Base-by-base conservation (phyloP, 805 yeast genomes). In the Pichia thaimueangensis region DNA sequence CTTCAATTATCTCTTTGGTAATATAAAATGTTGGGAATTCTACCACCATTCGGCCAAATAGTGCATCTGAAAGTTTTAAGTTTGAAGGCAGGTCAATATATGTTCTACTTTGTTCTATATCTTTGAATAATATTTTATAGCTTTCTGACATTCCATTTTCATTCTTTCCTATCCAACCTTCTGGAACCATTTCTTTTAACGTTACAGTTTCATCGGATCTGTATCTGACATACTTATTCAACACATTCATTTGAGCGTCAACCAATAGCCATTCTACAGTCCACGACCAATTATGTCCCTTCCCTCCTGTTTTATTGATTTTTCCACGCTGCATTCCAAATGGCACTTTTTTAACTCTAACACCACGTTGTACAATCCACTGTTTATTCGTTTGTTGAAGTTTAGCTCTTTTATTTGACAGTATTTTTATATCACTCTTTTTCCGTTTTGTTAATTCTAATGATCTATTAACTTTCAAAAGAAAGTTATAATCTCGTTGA, bases 401-500 rank as follows among this genome's bases (percentile, higher is more conserved):
- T 23, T 53, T 51, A 4, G 27, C 29, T 63, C 39, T 78, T 80
- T 42, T 30, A 86, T 52, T 21, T 64, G 25, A 37, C 37, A 38
- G 19, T 6, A 33, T 40, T 29, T 39, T 38, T 8, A 31, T 27
- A 10, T 39, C 43, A 1, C 25, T 12, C 13, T 31, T 39, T 23
- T 39, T 35, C 6, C 40, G 30, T 23, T 42, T 42, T 13, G 41
- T n/a, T 11, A 29, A 34, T 11, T 39, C 46, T 31, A 17, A 40
- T 19, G 23, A 73, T 60, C 45, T 19, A 70, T 69, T 49, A 68
- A 73, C 52, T 62, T 70, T 35, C 73, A 74, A 44, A 65, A 89
- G 62, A 55, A 85, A 86, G 56, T 86, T 82, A 59, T 87, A 89
- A 58, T 89, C 97, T 47, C 97, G 63, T 55, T 88, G 87, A 6